These are phyloP conservation scores for Annona cherimola DNA, from an alignment of 164 flowering plant species.

Conservation along the genomic window DNA sequence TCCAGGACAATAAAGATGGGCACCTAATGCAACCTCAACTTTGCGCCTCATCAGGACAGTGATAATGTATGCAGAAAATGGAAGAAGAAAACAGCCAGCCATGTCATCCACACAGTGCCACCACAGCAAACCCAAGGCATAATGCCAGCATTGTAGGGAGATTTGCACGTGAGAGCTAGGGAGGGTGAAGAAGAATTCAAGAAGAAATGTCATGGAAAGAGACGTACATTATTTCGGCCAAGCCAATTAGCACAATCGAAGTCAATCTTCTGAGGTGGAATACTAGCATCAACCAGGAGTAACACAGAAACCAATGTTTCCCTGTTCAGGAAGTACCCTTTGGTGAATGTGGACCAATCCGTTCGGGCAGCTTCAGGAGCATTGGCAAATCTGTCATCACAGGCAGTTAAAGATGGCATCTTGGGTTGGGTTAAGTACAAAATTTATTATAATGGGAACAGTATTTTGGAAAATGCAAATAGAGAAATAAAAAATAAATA, in stretches of 20 bases:
- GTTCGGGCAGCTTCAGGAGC: slow-evolving; percentile 76
- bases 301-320: slow-evolving; percentile 68
- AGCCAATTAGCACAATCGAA: slow-evolving; percentile 99
- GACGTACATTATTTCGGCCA: slow-evolving; percentile 76
- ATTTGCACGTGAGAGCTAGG: background rate
- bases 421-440: background rate
- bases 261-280: slow-evolving; percentile 86
- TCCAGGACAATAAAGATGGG: background rate
- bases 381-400: slow-evolving; percentile 65
- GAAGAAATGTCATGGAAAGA: background rate
- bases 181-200: background rate
- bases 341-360: slow-evolving; percentile 93
- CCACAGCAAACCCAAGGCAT: background rate
- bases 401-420: background rate
- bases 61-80: background rate
- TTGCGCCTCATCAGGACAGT: background rate
- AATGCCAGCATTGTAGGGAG: too few relatives aligned
- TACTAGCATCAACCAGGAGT: slow-evolving; percentile 86
- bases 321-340: slow-evolving; percentile 87
- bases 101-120: background rate
- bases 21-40: too few relatives aligned
- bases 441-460: background rate
- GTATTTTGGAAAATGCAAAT: background rate
- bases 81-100: background rate
- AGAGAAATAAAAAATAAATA: background rate